Evolutionary conservation across 2,329 filamentous ascomycete genomes (phyloP), one percentile per base, ranked within the genome.

Genomic region (Raffaelea albimanens): DNA sequence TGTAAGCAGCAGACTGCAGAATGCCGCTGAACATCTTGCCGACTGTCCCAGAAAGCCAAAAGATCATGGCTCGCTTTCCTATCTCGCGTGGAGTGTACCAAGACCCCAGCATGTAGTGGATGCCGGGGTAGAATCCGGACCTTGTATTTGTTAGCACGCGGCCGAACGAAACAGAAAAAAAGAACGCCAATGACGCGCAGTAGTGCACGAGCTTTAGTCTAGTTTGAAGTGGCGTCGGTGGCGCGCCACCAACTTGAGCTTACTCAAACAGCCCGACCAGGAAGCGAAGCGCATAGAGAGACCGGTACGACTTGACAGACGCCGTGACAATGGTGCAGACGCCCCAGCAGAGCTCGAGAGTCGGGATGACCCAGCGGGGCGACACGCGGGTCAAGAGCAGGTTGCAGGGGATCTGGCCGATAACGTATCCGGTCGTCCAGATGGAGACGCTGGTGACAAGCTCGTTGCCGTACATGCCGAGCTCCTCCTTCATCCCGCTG

Each of bases 61-160:
- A 84, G 44, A 84, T 75, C 42, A 76, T 79, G 4, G 71, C 76
- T 2, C 81, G 70, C 57, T 83, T 83, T 1, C 76, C 78, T 0
- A 84, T 68, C 51, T 83, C 80, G 13, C 67, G 64, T 16, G 71
- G 68, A 0, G 72, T 82, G 54, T 82, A 83, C 78, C 79, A 83
- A 0, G 73, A 64, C 5, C 68, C 67, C 3, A 71, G 60, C 45
- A 70, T 61, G 49, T 69, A 70, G 51, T 69, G 67, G 40, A 78
- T 68, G 22, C 75, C 76, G 0, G 76, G 75, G 40, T 71, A 75
- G 42, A 76, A 76, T 0, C 72, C 3, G 59, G 45, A 49, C 22
- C 50, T 51, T n/a, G n/a, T n/a, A 14, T 19, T 23, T 43, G 14
- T 38, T 38, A 38, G 34, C 34, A 11, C 20, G 45, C 16, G 25